phyloP scores from a whole-genome alignment of 495 filamentous ascomycete genomes.

The Daldinia bambusicola region DNA sequence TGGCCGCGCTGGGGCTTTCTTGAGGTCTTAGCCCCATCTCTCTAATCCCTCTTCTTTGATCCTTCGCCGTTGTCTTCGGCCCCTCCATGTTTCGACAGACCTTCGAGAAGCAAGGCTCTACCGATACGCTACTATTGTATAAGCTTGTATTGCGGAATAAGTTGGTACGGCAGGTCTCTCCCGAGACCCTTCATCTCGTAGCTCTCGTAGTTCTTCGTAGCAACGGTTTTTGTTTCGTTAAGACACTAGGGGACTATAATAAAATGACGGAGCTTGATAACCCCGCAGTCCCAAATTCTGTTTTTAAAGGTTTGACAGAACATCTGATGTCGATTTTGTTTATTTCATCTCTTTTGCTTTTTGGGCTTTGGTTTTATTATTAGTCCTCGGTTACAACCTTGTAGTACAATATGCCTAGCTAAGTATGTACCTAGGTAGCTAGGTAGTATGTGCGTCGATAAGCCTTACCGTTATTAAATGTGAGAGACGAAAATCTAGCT shows the following conservation, averaged over 20 bases:
- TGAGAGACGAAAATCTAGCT: background rate
- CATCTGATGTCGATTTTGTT: conserved; percentile 13
- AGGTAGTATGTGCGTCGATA: conserved; percentile 7
- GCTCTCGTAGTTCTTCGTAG: conserved; percentile 2
- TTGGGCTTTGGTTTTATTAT: conserved; percentile 4
- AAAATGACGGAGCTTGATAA: conserved; percentile 27
- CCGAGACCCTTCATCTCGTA: conserved; percentile 35
- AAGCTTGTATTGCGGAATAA: background rate
- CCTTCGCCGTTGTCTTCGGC: conserved; percentile 30
- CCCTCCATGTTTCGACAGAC: conserved; percentile 39
- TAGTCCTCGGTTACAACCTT: background rate
- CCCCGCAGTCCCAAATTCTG: conserved; percentile 23
- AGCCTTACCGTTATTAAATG: conserved; percentile 26
- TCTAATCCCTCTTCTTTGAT: conserved; percentile 25
- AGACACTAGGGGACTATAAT: conserved; percentile 4
- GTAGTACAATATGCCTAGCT: too few relatives aligned
- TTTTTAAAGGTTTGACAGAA: conserved; percentile 11
- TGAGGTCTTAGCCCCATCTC: conserved; percentile 26
- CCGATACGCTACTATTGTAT: conserved; percentile 1
- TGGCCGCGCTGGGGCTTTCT: conserved; percentile 1
- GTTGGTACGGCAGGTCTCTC: conserved; percentile 16
- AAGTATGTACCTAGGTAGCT: too few relatives aligned
- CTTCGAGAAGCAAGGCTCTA: conserved; percentile 39
- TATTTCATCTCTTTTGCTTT: background rate
- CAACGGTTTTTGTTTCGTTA: conserved; percentile 25